Percentiles rank a stretch among this genome's conserved stretches.
These are phyloP conservation scores for Cutaneotrichosporon sp. DNA, from an alignment of 1,284 basidiomycete genomes.

Conservation along the genomic window DNA sequence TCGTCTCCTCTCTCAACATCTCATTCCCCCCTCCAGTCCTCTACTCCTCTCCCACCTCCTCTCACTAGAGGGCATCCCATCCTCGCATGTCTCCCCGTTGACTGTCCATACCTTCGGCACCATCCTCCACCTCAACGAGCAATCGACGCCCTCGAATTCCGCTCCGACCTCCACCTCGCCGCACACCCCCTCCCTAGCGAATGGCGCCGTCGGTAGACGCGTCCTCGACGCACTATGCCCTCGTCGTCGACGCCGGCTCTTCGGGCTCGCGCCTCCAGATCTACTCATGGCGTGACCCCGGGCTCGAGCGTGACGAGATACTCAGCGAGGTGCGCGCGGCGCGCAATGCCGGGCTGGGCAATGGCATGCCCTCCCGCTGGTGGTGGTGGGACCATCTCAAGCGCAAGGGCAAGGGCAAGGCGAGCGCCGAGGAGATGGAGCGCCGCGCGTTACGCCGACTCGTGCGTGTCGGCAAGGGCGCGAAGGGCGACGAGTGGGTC, in stretches of 20 bases:
- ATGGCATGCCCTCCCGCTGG: conserved; percentile 7
- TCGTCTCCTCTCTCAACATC: not conserved
- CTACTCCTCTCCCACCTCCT: too few relatives aligned
- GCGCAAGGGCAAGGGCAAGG: conserved; percentile 41
- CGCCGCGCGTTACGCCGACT: conserved; percentile 56
- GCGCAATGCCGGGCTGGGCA: conserved; percentile 11
- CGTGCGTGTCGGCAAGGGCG: conserved; percentile 90
- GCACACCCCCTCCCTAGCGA: too few relatives aligned
- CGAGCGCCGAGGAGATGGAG: conserved; percentile 44
- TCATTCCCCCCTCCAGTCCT: too few relatives aligned
- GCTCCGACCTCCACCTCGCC: not conserved
- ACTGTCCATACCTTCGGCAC: not conserved
- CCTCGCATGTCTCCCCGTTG: not conserved
- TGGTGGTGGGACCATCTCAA: conserved; percentile 44
- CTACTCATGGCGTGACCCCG: conserved; percentile 92
- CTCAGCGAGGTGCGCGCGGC: conserved; percentile 41
- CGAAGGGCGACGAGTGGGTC: conserved; percentile 80
- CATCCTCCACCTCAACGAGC: not conserved
- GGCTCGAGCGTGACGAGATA: conserved; percentile 56
- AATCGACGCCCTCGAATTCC: not conserved
- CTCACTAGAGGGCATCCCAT: too few relatives aligned
- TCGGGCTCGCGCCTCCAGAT: conserved; percentile 92
- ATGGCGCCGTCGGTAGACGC: conserved; percentile 50
- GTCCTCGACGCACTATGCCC: conserved; percentile 79
- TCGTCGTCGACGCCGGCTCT: conserved; percentile 97